These are phyloP conservation scores for Amesomyces nigricolor DNA, from an alignment of 2,329 filamentous ascomycete genomes.

Conservation along the genomic window DNA sequence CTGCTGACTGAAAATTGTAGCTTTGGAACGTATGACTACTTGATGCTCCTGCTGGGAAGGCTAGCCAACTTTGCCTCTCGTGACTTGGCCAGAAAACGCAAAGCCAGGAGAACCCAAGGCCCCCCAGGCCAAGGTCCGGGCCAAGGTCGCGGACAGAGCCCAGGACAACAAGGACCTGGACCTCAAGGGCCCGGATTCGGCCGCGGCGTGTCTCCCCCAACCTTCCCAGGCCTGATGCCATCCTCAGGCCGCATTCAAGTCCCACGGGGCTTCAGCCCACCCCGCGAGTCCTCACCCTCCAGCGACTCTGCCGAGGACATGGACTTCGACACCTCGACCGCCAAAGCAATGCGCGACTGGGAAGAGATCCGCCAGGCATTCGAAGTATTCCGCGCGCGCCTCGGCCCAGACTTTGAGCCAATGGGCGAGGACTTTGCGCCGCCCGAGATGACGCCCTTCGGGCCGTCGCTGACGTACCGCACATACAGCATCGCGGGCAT, in stretches of 20 bases:
- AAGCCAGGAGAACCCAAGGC: slow-evolving; percentile 45
- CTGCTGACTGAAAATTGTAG: slow-evolving; percentile 39
- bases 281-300: slow-evolving; percentile 35
- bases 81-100: slow-evolving; percentile 74
- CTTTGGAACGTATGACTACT: slow-evolving; percentile 84
- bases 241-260: slow-evolving; percentile 44
- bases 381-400: slow-evolving; percentile 55
- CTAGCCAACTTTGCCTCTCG: slow-evolving; percentile 71
- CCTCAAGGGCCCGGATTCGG: slow-evolving; percentile 9
- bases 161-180: not conserved
- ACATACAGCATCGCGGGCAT: slow-evolving; percentile 83
- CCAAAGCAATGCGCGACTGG: slow-evolving; percentile 74
- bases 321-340: slow-evolving; percentile 59
- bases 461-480: slow-evolving; percentile 71
- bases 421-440: slow-evolving; percentile 61
- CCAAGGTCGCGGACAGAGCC: slow-evolving; percentile 28
- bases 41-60: slow-evolving; percentile 75
- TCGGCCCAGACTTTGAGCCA: slow-evolving; percentile 72
- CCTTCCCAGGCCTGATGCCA: slow-evolving; percentile 53
- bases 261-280: slow-evolving; percentile 52
- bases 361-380: slow-evolving; percentile 67
- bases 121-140: slow-evolving; percentile 40
- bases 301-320: slow-evolving; percentile 43
- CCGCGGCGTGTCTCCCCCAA: slow-evolving; percentile 36
- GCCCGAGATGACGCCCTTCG: slow-evolving; percentile 69